Conservation (phyloP, 2,329 filamentous ascomycete genomes). For the Cryphonectria parasitica region DNA sequence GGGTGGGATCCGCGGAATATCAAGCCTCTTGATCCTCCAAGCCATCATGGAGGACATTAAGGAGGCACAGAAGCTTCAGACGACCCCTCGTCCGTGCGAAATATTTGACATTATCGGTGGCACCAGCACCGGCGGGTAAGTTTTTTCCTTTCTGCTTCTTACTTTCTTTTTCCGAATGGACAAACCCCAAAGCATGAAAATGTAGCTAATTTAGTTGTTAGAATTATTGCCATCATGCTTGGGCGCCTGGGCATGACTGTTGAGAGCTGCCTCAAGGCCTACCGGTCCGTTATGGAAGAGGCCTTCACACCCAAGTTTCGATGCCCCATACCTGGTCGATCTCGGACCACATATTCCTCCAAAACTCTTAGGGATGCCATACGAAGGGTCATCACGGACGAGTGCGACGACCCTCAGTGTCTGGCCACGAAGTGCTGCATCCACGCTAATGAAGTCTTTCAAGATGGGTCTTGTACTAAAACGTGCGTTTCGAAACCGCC, state of each 20-base stretch:
- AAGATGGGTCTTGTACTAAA: conserved; percentile 33
- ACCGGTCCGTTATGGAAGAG: conserved; percentile 24
- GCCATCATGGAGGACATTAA: conserved; percentile 34
- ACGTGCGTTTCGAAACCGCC: conserved; percentile 32
- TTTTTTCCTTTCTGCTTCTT: too few relatives aligned
- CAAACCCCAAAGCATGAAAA: not conserved
- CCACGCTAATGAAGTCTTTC: conserved; percentile 27
- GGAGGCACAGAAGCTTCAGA: conserved; percentile 23
- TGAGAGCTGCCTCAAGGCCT: conserved; percentile 34
- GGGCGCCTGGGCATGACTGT: conserved; percentile 35
- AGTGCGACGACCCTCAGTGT: not conserved
- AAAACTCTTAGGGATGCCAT: conserved; percentile 35
- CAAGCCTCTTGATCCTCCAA: conserved; percentile 35
- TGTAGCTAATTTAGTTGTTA: conserved; percentile 4
- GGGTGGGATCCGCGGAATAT: conserved; percentile 36
- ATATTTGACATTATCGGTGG: conserved; percentile 38
- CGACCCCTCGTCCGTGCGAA: conserved; percentile 35
- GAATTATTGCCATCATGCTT: conserved; percentile 38
- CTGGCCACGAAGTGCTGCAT: conserved; percentile 13
- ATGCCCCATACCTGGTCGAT: conserved; percentile 25
- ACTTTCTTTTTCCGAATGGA: not conserved
- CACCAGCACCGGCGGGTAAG: conserved; percentile 38
- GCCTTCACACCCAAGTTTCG: conserved; percentile 33
- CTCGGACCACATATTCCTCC: conserved; percentile 34
- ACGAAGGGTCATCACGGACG: conserved; percentile 25